Base-by-base conservation (phyloP, 805 yeast species). In the Ogataea sp. region DNA sequence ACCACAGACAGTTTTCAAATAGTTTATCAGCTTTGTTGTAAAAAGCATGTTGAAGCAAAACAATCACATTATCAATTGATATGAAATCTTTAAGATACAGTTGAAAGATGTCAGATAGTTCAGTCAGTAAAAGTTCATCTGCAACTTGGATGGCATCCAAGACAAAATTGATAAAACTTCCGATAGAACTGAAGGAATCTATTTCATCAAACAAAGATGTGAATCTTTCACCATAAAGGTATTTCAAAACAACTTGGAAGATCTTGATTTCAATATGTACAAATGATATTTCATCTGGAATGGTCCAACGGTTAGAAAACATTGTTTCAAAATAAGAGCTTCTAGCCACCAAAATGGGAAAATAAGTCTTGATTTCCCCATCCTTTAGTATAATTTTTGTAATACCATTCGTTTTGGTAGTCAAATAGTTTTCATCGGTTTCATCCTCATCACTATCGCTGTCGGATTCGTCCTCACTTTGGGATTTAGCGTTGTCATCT, bases 1-100 rank as follows among this genome's bases (percentile, higher is more conserved):
- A 83, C 80, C 86, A 79, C 20, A 80, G 61, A 52, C 95, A 75
- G 39, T 75, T 71, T 37, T 68, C 66, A 43, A 76, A 66, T 28
- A 88, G 56, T 46, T 79, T 73, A 11, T 59, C 54, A 6, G 87
- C 83, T 17, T 69, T 57, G 35, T 70, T 60, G 16, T 60, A 49
- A 34, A 68, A 68, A 0, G 94, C 70, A 49, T 78, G 78, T 11
- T 68, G 59, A 13, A 84, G 51, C 13, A 87, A 51, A 0, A 68
- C 42, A 11, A 75, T 59, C 1, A 81, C 85, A 49, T 83, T 83
- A 16, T 81, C 83, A 10, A 76, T 59, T 18, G 55, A 58, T 16
- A 81, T 70, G 33, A 73, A 72, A 43, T 75, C 80, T 41, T 74
- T 71, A 16, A 83, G 58, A 31, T 70, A 70, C 28, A 75, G 54